Evolutionary conservation across 306 rosid species (phyloP).

Genomic region (Vachellia pachyceras): DNA sequence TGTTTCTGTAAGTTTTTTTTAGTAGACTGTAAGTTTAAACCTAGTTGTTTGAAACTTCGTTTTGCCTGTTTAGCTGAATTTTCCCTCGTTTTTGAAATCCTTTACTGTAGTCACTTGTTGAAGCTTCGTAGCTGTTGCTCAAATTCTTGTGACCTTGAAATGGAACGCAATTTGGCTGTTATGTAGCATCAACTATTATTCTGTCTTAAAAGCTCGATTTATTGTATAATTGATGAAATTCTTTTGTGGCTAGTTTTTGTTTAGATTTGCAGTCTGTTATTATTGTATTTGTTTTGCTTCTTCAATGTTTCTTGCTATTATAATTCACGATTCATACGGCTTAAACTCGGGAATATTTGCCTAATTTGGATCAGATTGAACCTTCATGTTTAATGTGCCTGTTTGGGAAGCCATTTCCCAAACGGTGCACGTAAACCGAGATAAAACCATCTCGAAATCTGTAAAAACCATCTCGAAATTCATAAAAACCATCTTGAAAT

Average conservation of each 20-base stretch:
- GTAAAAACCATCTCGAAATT: no score
- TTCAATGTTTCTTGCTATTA: conserved; percentile 1
- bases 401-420: no score
- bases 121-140: conserved; percentile 3
- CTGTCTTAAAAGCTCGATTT: not conserved
- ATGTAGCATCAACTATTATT: not conserved
- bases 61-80: not conserved
- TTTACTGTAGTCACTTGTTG: conserved; percentile 4
- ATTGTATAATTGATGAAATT: conserved; percentile 15
- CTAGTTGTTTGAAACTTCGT: conserved; percentile 27
- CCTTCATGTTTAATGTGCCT: not conserved
- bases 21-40: no score
- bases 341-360: conserved; percentile 1
- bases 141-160: conserved; percentile 4
- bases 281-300: not conserved
- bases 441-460: no score
- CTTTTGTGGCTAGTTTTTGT: conserved; percentile 11
- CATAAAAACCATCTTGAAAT: no score
- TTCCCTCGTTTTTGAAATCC: not conserved
- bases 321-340: not conserved
- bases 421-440: no score
- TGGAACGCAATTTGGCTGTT: not conserved
- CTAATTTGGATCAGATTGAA: conserved; percentile 27
- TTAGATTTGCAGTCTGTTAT: not conserved
- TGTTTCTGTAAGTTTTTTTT: no score